These are phyloP conservation scores for Starmerella apis DNA, from an alignment of 805 yeast species.

Conservation along the genomic window DNA sequence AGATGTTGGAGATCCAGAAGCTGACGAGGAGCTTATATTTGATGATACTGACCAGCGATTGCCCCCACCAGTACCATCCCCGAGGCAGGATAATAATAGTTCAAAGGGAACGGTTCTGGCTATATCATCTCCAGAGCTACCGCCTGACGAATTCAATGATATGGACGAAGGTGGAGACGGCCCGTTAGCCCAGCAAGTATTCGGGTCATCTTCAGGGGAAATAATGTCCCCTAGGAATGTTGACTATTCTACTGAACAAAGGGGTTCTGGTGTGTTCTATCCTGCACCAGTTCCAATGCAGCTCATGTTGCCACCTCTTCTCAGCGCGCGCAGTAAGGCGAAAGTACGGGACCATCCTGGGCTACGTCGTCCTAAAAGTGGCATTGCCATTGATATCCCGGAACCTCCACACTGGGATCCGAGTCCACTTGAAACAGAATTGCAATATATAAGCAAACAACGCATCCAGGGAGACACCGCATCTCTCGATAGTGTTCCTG, in stretches of 20 bases:
- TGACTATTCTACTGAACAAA: not conserved
- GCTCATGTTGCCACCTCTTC: conserved; percentile 31
- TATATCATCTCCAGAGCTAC: not conserved
- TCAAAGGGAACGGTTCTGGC: conserved; percentile 4
- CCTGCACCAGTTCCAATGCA: conserved; percentile 34
- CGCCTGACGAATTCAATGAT: conserved; percentile 4
- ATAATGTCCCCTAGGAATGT: not conserved
- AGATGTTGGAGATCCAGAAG: not conserved
- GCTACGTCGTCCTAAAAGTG: conserved; percentile 4
- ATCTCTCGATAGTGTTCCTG: not conserved
- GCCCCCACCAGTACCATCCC: conserved; percentile 17
- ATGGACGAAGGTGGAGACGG: conserved; percentile 1
- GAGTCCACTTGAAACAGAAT: conserved; percentile 21
- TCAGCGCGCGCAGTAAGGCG: conserved; percentile 20
- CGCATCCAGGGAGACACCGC: not conserved
- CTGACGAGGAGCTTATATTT: conserved; percentile 12
- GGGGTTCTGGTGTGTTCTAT: conserved; percentile 18
- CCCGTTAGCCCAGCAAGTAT: not conserved
- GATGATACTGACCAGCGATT: conserved; percentile 17
- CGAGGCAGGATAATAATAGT: not conserved
- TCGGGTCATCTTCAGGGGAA: not conserved
- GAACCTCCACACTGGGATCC: conserved; percentile 25
- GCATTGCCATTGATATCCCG: conserved; percentile 10
- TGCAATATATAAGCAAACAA: conserved; percentile 5
- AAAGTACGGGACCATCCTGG: not conserved